Conservation (phyloP, 2,329 filamentous ascomycete species). For the Cordyceps cicadae region DNA sequence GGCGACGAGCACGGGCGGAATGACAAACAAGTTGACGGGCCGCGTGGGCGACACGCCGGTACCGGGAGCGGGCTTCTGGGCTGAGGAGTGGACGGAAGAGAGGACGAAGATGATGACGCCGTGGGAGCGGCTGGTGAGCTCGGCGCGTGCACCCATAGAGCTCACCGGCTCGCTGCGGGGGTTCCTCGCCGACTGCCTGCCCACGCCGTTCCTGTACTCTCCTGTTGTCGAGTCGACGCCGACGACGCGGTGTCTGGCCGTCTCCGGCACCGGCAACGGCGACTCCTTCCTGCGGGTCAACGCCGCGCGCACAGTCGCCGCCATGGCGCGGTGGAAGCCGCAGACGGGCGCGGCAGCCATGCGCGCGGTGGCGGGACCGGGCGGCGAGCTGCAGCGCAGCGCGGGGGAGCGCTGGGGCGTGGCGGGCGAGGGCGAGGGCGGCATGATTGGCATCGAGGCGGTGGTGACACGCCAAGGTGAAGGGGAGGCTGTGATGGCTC, state of each 20-base stretch:
- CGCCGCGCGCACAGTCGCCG: slow-evolving; percentile 63
- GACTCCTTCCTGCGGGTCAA: slow-evolving; percentile 72
- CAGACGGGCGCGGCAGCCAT: slow-evolving; percentile 50
- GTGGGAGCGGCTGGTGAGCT: slow-evolving; percentile 13
- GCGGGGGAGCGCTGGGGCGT: slow-evolving; percentile 65
- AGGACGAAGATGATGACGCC: slow-evolving; percentile 12
- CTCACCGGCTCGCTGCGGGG: slow-evolving; percentile 33
- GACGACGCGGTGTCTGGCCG: slow-evolving; percentile 42
- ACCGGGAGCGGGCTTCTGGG: slow-evolving; percentile 81
- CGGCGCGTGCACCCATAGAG: slow-evolving; percentile 16
- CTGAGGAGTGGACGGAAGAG: slow-evolving; percentile 65
- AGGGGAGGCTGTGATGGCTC: slow-evolving; percentile 33
- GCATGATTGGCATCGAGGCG: slow-evolving; percentile 74
- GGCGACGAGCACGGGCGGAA: slow-evolving; percentile 63
- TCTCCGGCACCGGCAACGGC: slow-evolving; percentile 80
- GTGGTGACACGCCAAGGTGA: slow-evolving; percentile 36
- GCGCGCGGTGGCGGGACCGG: slow-evolving; percentile 56
- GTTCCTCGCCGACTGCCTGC: slow-evolving; percentile 53
- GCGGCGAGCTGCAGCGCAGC: slow-evolving; percentile 65
- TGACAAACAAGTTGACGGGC: slow-evolving; percentile 84
- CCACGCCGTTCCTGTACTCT: slow-evolving; percentile 35
- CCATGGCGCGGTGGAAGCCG: slow-evolving; percentile 58
- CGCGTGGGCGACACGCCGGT: slow-evolving; percentile 81
- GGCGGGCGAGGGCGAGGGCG: slow-evolving; percentile 73
- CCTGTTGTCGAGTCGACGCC: slow-evolving; percentile 20